Conservation (phyloP, 1,284 basidiomycete species). For the Cutaneotrichosporon mucoides region DNA sequence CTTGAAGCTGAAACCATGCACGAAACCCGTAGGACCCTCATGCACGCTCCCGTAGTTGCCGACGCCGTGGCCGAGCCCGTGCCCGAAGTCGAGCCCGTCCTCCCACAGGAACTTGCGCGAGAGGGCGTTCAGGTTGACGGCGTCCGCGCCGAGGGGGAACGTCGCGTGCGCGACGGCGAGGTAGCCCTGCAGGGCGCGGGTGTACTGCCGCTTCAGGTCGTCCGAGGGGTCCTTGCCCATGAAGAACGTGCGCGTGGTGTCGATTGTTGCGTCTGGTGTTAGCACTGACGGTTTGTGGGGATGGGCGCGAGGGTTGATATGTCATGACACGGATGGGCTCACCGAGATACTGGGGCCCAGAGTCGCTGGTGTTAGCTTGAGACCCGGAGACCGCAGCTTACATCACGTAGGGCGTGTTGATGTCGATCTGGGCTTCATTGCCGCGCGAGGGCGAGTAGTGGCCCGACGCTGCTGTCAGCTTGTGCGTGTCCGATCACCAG, state of each 20-base stretch:
- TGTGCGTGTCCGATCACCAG: background rate
- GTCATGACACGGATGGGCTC: conserved; percentile 1
- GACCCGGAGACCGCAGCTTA: conserved; percentile 46
- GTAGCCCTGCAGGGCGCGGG: conserved; percentile 92
- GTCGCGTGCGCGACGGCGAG: conserved; percentile 85
- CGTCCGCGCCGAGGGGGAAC: conserved; percentile 84
- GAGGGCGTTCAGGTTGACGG: conserved; percentile 72
- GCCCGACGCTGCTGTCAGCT: conserved; percentile 62
- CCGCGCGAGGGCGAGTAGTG: conserved; percentile 80
- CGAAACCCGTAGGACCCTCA: conserved; percentile 38
- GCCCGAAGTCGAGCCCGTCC: conserved; percentile 72
- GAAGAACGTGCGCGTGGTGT: conserved; percentile 78
- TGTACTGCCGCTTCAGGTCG: conserved; percentile 79
- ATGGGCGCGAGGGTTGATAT: no score
- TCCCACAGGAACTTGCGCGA: conserved; percentile 82
- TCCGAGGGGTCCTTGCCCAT: conserved; percentile 76
- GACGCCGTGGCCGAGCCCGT: conserved; percentile 48
- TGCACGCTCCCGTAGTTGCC: conserved; percentile 41
- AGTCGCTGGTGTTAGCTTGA: conserved; percentile 59
- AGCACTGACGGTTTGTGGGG: background rate
- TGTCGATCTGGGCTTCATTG: conserved; percentile 68
- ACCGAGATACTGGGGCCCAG: conserved; percentile 72
- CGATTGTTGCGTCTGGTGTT: conserved; percentile 74
- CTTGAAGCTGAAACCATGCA: conserved; percentile 56
- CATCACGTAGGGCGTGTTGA: conserved; percentile 83